Conservation (phyloP, 805 yeast species). For the Kurtzmaniella cleridarum region DNA sequence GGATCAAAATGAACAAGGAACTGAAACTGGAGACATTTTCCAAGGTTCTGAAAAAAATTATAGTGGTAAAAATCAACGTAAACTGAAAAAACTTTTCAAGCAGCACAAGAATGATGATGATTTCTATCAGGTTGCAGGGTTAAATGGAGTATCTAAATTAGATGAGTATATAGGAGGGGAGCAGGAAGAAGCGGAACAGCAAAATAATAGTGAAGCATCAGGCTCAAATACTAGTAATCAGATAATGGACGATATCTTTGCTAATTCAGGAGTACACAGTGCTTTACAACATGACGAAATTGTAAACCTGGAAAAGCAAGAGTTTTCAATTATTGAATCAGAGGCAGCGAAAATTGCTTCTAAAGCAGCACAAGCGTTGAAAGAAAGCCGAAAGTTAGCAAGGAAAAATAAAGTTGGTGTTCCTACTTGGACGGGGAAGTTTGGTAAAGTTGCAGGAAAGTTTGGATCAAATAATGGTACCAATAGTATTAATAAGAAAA, state of each 20-base stretch:
- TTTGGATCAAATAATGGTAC: constrained; percentile 21
- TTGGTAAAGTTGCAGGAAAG: constrained; percentile 72
- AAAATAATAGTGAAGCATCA: constrained; percentile 10
- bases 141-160: constrained; percentile 69
- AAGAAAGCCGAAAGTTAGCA: constrained; percentile 54
- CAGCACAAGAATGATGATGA: constrained; percentile 53
- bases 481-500: not conserved
- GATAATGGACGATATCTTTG: constrained; percentile 70
- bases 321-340: constrained; percentile 47
- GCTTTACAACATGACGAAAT: constrained; percentile 77
- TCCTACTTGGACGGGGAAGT: constrained; percentile 95
- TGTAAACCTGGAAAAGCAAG: constrained; percentile 51
- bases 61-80: constrained; percentile 27
- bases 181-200: constrained; percentile 22
- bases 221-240: constrained; percentile 33
- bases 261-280: constrained; percentile 66
- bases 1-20: constrained; percentile 60
- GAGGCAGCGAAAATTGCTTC: constrained; percentile 57
- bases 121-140: constrained; percentile 54
- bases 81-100: constrained; percentile 22
- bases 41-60: constrained; percentile 40
- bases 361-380: constrained; percentile 50
- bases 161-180: constrained; percentile 56
- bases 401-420: constrained; percentile 53
- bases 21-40: constrained; percentile 65